These are phyloP conservation scores for Logfia minima DNA, from an alignment of 129 eudicot genomes.

Conservation along the genomic window DNA sequence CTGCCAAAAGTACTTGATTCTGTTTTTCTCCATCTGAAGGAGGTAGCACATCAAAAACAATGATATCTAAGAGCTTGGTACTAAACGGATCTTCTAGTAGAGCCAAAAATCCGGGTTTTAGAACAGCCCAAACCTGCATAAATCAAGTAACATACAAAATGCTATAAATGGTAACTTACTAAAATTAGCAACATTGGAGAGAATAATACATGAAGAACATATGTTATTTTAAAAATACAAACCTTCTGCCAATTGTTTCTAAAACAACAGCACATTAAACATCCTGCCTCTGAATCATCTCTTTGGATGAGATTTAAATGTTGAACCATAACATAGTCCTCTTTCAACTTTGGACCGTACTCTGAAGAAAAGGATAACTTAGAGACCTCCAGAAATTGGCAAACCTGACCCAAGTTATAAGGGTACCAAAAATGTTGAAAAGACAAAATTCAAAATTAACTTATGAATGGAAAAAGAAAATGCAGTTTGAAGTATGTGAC, in stretches of 20 bases:
- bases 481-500: conserved; percentile 15
- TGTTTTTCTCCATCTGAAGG: conserved; percentile 51
- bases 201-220: background rate
- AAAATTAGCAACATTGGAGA: background rate
- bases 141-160: conserved; percentile 15
- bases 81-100: conserved; percentile 71
- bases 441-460: conserved; percentile 6
- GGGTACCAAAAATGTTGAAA: conserved; percentile 21
- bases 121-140: conserved; percentile 91
- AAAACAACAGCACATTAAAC: conserved; percentile 55
- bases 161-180: background rate
- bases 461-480: background rate
- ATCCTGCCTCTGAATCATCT: conserved; percentile 43
- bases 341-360: conserved; percentile 93
- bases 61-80: conserved; percentile 68
- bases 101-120: conserved; percentile 94
- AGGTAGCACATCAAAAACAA: conserved; percentile 75
- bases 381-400: conserved; percentile 95
- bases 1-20: conserved; percentile 53
- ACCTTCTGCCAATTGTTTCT: conserved; percentile 80
- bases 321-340: conserved; percentile 72
- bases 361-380: conserved; percentile 74
- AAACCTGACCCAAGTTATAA: conserved; percentile 55
- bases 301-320: conserved; percentile 51
- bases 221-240: conserved; percentile 10